Percentiles rank a stretch among this genome's conserved stretches.
Conservation (phyloP, 345 rosid species). For the Heritiera littoralis region DNA sequence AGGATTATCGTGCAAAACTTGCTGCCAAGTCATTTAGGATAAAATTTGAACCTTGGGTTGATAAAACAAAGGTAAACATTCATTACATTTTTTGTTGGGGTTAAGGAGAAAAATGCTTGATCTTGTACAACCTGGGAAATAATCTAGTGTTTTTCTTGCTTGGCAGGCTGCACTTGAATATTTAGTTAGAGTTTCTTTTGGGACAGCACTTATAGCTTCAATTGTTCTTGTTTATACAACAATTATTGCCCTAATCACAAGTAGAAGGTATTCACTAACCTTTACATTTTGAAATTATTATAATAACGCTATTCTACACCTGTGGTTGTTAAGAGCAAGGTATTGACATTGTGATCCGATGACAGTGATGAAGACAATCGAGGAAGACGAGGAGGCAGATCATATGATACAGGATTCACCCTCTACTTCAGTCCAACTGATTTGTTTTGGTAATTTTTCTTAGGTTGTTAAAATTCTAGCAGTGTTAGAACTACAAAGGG, state of each 20-base stretch:
- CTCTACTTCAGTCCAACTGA: conserved; percentile 70
- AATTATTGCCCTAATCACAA: conserved; percentile 72
- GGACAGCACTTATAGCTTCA: conserved; percentile 90
- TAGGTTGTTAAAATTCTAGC: conserved; percentile 16
- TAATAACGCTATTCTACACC: neutral
- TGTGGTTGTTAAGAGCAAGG: conserved; percentile 9
- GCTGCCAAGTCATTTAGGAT: conserved; percentile 80
- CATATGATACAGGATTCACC: conserved; percentile 70
- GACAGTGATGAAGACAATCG: conserved; percentile 87
- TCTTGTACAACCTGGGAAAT: conserved; percentile 6
- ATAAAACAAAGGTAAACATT: conserved; percentile 70
- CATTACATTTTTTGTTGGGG: conserved; percentile 2
- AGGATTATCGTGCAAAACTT: conserved; percentile 77
- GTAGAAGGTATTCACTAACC: conserved; percentile 60
- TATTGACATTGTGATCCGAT: conserved; percentile 30
- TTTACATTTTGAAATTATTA: conserved; percentile 8
- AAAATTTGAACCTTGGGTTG: conserved; percentile 76
- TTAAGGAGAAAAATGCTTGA: neutral
- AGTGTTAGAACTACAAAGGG: conserved; percentile 5
- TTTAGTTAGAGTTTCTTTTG: conserved; percentile 79
- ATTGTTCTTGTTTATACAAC: conserved; percentile 85
- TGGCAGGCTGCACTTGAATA: conserved; percentile 77
- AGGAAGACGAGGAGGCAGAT: conserved; percentile 82
- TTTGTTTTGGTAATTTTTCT: conserved; percentile 67
- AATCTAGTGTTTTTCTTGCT: conserved; percentile 19